These are phyloP conservation scores for Polyplosphaeria fusca DNA, from an alignment of 495 filamentous ascomycete genomes.

Conservation along the genomic window DNA sequence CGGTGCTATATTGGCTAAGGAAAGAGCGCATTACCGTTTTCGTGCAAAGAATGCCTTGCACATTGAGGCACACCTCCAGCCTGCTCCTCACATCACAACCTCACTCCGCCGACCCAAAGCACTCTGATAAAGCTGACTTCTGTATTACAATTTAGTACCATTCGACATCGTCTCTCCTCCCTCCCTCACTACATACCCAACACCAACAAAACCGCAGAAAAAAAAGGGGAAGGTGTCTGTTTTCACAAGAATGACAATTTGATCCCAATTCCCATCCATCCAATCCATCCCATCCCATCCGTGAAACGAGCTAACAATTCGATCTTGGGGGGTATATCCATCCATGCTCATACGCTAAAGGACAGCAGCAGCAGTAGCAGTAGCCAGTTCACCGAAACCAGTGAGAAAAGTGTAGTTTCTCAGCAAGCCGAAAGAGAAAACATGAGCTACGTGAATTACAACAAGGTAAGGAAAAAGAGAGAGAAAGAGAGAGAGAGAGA, in stretches of 20 bases:
- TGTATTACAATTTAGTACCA: constrained; percentile 4
- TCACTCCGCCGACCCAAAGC: too few relatives aligned
- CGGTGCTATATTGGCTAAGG: too few relatives aligned
- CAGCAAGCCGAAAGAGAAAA: background rate
- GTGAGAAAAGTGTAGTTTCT: background rate
- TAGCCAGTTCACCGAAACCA: background rate
- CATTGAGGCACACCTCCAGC: too few relatives aligned
- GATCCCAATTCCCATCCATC: background rate
- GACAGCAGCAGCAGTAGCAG: constrained; percentile 1
- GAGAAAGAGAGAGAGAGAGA: background rate
- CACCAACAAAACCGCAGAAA: background rate
- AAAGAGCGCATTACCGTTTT: too few relatives aligned
- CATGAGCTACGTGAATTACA: background rate
- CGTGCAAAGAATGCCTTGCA: too few relatives aligned
- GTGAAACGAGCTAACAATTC: background rate
- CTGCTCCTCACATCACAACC: too few relatives aligned
- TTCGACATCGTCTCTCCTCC: background rate
- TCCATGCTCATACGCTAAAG: constrained; percentile 16
- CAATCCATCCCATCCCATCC: too few relatives aligned
- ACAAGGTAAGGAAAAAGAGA: background rate
- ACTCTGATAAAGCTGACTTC: background rate
- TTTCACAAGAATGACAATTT: background rate
- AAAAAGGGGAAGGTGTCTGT: background rate
- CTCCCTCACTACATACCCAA: background rate
- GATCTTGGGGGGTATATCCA: constrained; percentile 28